Evolutionary conservation across 2,329 filamentous ascomycete genomes (phyloP), one percentile per base, ranked within the genome.

Genomic region (Penicillium sp.): DNA sequence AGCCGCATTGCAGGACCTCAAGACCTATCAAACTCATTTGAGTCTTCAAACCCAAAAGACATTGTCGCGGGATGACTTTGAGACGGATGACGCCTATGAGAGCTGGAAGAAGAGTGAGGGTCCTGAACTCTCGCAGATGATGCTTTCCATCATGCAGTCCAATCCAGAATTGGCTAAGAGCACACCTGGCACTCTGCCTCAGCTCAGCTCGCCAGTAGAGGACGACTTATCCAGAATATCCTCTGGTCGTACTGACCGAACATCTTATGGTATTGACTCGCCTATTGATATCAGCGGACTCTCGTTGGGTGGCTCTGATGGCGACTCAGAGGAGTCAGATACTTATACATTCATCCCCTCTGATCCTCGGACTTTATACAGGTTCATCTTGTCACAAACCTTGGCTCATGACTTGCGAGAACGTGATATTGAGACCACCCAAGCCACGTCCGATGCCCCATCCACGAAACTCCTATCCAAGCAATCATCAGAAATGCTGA

Each of bases 31-130:
- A 73, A 88, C 91, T 62, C 88, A 93, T 60, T 81, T 99, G 55
- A 96, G 89, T 69, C 84, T 93, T 8, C 88, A 91, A 69, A 90
- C 89, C 61, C 82, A 85, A 46, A 90, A 82, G 57, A 93, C 93
- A 0, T 76, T 99, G 49, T 86, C 88, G 56, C 88, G 85, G 64
- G 87, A 92, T 48, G 93, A 99, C 73, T 99, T 99, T 74, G 92
- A 96, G 59, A 77, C 90, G 19, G 92, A 96, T 55, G 92, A 96
- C 59, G 88, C 89, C 3, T 99, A 93, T 71, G 87, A 93, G 62
- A 81, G 86, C 44, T 99, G 95, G 95, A 96, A 92, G 74, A 93
- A 91, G 71, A 85, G 87, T n/a, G 95, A 99, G 73, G 85, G 85
- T 3, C 89, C 90, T 13, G 91, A 96, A 66, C 79, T 99, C 43